Evolutionary conservation across 768 basidiomycete species (phyloP), one percentile per base, ranked within the genome.

Genomic region (Dacryopinax spathularia): DNA sequence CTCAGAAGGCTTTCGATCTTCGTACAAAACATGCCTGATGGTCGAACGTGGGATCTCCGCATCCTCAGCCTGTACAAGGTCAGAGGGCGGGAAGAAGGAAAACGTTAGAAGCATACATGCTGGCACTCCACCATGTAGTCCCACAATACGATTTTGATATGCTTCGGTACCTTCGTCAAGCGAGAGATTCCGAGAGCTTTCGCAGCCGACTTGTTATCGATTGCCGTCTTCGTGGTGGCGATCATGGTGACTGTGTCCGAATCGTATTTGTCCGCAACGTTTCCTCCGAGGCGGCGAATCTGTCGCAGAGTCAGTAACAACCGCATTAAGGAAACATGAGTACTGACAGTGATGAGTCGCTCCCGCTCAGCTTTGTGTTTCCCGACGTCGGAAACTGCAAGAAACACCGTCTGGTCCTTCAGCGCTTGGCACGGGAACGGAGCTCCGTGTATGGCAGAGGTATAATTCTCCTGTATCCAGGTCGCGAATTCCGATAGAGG

Each of bases 131-230:
- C 65, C 9, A 86, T 75, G 85, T 86, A 88, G 15, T 69, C 67
- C 87, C 86, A 88, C 35, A 69, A 81, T 33, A 88, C 79, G 12
- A 82, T 83, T 10, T 85, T 83, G 12, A 88, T 84, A 41, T 81
- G 74, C n/a, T 77, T 70, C 2, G 88, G 87, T 43, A 90, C 84
- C 2, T 87, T 80, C 6, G 71, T 72, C 16, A 85, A 71, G 4
- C 65, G 72, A 67, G 77, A 82, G 22, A 86, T 68, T 1, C 82
- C 81, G 2, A 86, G 73, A 0, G 78, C 72, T 16, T 62, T 66
- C n/a, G 75, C 62, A 1, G 77, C 73, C 4, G 65, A 63, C 29
- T 66, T 69, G 64, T 68, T 56, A 13, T 65, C 41, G 20, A 65
- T 66, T 1, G 69, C 68, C 74, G 20, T 65, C 60, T 37, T 66